Conservation (phyloP, 2,329 filamentous ascomycete genomes). For the Fusarium irregulare region DNA sequence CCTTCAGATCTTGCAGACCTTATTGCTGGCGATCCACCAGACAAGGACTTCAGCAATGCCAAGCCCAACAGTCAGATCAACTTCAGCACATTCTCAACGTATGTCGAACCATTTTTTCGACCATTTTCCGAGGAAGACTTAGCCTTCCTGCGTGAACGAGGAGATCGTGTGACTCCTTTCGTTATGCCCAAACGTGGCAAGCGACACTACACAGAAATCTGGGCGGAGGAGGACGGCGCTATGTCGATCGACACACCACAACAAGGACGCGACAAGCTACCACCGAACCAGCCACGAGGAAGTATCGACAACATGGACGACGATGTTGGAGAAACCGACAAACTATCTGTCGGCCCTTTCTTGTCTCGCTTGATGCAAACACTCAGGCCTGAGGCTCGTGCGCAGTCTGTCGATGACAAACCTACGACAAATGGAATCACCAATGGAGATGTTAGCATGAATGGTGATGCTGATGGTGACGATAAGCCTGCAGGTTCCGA, state of each 20-base stretch:
- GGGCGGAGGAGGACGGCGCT: conserved; percentile 91
- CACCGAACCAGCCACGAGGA: conserved; percentile 85
- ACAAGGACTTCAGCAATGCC: conserved; percentile 94
- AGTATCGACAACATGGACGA: conserved; percentile 89
- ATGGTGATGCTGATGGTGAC: conserved; percentile 59
- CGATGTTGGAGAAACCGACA: conserved; percentile 86
- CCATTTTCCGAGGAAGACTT: conserved; percentile 93
- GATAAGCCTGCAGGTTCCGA: conserved; percentile 50
- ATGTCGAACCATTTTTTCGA: conserved; percentile 91
- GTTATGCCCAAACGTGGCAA: conserved; percentile 86
- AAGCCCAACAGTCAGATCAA: conserved; percentile 96
- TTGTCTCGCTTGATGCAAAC: conserved; percentile 82
- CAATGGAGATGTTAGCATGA: conserved; percentile 66
- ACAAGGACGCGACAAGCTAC: conserved; percentile 71
- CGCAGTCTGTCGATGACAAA: conserved; percentile 66
- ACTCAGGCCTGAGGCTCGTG: conserved; percentile 79
- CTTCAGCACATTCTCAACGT: conserved; percentile 91
- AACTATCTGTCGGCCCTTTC: conserved; percentile 89
- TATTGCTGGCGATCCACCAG: conserved; percentile 88
- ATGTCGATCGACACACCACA: conserved; percentile 77
- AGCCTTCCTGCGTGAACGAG: conserved; percentile 89
- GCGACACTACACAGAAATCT: conserved; percentile 87
- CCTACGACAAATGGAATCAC: conserved; percentile 63
- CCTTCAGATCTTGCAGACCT: conserved; percentile 82
- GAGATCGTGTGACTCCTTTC: conserved; percentile 86